Evolutionary conservation across 1,284 basidiomycete genomes (phyloP), one percentile per base, ranked within the genome.

Genomic region (Pseudozyma pruni): DNA sequence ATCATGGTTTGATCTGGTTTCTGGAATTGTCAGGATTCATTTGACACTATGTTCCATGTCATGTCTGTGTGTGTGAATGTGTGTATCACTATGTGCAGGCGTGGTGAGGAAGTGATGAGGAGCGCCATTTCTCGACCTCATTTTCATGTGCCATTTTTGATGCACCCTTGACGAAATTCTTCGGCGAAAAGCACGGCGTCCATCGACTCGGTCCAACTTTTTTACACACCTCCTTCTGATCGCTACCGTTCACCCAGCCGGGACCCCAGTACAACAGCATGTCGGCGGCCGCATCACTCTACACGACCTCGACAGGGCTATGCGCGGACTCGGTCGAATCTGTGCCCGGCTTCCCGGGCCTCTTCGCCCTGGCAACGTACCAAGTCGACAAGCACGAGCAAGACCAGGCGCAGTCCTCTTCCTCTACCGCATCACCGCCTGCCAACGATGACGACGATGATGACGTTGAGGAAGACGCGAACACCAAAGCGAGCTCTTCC

Each of bases 281-380:
- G 56, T 39, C 56, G 23, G 16, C 33, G 1, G 56, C 56, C 0
- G 0, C 33, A 34, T 72, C 70, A 3, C 73, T 74, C 4, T 78
- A 61, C 50, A 44, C 44, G 8, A 51, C 66, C 11, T 80, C 77
- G 2, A 81, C 80, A 11, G 63, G 50, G 16, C 71, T 79, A 6
- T 76, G 74, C 35, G 80, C 80, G 1, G 80, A 81, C 60, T 78
- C 75, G 14, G 56, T 81, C 40, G 80, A 81, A 51, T 74, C 75
- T 3, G 76, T 75, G 11, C 80, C 80, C 0, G 49, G 31, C 17
- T 22, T 45, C 4, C 23, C 40, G 2, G 66, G 68, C 25, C 34
- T 81, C 19, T 82, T 81, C 55, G 80, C 76, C 4, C 66, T 80
- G 7, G 79, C 73, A 1, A 82, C 80, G 1, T 82, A 82, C 29